Conservation (phyloP, 2,329 filamentous ascomycete species). For the Fusarium nisikadoi region DNA sequence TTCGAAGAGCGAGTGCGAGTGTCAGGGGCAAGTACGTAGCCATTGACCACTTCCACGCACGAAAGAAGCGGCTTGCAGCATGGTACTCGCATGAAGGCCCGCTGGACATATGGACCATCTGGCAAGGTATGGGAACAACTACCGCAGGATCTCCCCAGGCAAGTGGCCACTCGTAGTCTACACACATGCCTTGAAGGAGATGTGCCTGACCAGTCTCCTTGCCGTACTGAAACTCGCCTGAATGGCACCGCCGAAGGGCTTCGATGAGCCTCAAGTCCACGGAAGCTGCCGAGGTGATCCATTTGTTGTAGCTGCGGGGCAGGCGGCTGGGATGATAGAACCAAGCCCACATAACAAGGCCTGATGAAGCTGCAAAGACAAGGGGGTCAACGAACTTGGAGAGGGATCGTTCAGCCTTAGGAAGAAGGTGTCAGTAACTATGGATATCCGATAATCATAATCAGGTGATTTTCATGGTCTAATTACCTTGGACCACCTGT, state of each 20-base stretch:
- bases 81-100: conserved; percentile 81
- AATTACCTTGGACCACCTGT: conserved; percentile 60
- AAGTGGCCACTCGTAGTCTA: conserved; percentile 74
- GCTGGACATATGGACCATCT: conserved; percentile 83
- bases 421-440: conserved; percentile 26
- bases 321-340: conserved; percentile 79
- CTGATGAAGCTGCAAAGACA: conserved; percentile 77
- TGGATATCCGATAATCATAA: not conserved
- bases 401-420: conserved; percentile 48
- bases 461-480: not conserved
- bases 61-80: conserved; percentile 72
- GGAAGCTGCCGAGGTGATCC: conserved; percentile 81
- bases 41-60: conserved; percentile 79
- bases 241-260: conserved; percentile 74
- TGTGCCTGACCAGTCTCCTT: conserved; percentile 75
- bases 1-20: conserved; percentile 67
- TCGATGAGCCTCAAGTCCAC: conserved; percentile 80
- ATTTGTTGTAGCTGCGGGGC: conserved; percentile 79
- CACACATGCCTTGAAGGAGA: conserved; percentile 77
- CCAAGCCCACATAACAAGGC: conserved; percentile 89
- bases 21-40: conserved; percentile 82
- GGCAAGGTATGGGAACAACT: conserved; percentile 80
- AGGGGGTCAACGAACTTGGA: conserved; percentile 67
- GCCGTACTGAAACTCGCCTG: conserved; percentile 75
- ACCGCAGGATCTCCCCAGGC: conserved; percentile 77